Evolutionary conservation across 768 basidiomycete genomes (phyloP), one percentile per base, ranked within the genome.

Genomic region (Calocera viscosa): DNA sequence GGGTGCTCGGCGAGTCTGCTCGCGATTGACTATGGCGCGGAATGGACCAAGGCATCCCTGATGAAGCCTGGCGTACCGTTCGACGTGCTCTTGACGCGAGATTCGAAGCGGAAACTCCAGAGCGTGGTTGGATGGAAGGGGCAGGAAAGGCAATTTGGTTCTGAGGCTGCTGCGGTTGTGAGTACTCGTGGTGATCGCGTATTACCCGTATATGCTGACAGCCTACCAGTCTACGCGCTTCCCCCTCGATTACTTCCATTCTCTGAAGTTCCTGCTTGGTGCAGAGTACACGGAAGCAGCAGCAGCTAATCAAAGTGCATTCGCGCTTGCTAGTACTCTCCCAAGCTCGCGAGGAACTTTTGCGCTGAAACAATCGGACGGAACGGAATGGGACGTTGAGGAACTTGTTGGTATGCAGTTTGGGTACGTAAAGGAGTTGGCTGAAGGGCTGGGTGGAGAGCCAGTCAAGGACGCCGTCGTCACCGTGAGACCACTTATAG

Each of bases 1-100:
- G 43, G 66, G 1, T 43, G 70, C n/a, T 76, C 83, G 43, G 89
- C 87, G 24, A 85, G 94, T 1, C 83, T 98, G 14, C 84, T 99
- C 63, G 94, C 94, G 22, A 91, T 99, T 73, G 96, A 99, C 85
- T 97, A 96, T 83, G 96, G 96, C 74, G 84, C 91, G 19, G 96
- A 98, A 78, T 94, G 87, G 83, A 97, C 94, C 73, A 99, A 97
- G 77, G 91, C 93, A 32, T 94, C 94, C 2, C 79, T 98, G 67
- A 88, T 97, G 82, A 94, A 93, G 73, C 93, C 94, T 0, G 94
- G 92, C 49, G 78, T 90, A 34, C 94, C 95, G 2, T 95, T 99
- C 72, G 96, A 99, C 77, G 91, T 99, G 33, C 82, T 99, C 30
- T 80, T 98, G 67, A 96, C 97, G 79, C 91, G 91, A 75, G 95